phyloP scores from a whole-genome alignment of 2,329 filamentous ascomycete species.

The Arthroderma uncinatum region DNA sequence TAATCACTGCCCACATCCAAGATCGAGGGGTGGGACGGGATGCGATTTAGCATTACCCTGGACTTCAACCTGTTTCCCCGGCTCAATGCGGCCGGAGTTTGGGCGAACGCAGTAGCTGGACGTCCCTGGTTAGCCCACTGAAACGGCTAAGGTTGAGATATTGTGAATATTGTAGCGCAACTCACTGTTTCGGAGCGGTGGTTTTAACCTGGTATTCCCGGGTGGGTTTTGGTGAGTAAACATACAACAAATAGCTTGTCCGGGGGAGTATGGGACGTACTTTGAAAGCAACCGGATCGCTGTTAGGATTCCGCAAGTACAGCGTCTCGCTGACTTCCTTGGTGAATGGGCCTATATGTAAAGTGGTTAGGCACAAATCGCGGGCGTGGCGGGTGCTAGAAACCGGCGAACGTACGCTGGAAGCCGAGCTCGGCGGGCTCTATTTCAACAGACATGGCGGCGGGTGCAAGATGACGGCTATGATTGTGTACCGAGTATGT shows the following conservation, averaged over 20 bases:
- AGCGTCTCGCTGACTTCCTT: constrained; percentile 53
- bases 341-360: constrained; percentile 47
- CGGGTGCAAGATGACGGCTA: background rate
- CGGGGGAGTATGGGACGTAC: constrained; percentile 24
- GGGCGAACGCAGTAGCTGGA: constrained; percentile 90
- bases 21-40: constrained; percentile 1
- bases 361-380: constrained; percentile 18
- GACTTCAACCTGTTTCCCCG: constrained; percentile 81
- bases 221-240: constrained; percentile 19
- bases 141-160: background rate
- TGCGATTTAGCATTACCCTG: constrained; percentile 50
- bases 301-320: constrained; percentile 47
- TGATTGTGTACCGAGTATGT: background rate
- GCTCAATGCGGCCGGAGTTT: constrained; percentile 91
- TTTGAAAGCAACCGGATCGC: constrained; percentile 54
- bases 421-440: constrained; percentile 87
- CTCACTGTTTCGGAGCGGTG: constrained; percentile 95
- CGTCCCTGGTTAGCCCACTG: constrained; percentile 18
- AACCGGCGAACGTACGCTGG: constrained; percentile 51
- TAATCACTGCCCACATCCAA: background rate
- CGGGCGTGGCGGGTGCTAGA: constrained; percentile 2
- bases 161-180: constrained; percentile 16
- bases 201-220: constrained; percentile 69
- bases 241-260: background rate
- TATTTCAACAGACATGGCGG: constrained; percentile 84